Conservation (phyloP, 2,329 filamentous ascomycete genomes). For the Pseudodiploospora longispora region DNA sequence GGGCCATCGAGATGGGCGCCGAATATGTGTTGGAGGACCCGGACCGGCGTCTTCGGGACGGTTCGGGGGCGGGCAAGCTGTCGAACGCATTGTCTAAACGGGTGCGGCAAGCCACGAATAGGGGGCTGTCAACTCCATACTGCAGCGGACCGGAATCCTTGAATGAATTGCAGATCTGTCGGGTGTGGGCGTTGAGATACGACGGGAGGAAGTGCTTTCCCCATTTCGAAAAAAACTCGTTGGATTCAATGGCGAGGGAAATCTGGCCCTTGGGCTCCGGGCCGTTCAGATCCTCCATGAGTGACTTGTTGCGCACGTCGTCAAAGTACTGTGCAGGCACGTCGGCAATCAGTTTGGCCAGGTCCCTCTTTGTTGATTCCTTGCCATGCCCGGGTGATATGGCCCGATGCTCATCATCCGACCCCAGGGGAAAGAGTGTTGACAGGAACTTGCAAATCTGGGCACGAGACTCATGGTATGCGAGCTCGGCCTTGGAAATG, state of each 20-base stretch:
- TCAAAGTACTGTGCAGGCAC: slow-evolving; percentile 26
- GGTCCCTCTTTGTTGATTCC: slow-evolving; percentile 17
- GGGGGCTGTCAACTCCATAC: slow-evolving; percentile 41
- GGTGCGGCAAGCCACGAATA: slow-evolving; percentile 44
- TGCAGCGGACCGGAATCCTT: slow-evolving; percentile 50
- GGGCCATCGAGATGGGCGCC: slow-evolving; percentile 29
- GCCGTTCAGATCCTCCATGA: slow-evolving; percentile 42
- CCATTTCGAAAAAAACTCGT: slow-evolving; percentile 40
- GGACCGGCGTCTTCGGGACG: slow-evolving; percentile 17
- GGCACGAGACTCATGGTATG: slow-evolving; percentile 46
- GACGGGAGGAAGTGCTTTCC: slow-evolving; percentile 51
- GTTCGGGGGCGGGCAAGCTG: slow-evolving; percentile 34
- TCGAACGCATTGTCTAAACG: slow-evolving; percentile 43
- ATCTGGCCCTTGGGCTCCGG: slow-evolving; percentile 40
- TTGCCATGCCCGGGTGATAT: slow-evolving; percentile 6
- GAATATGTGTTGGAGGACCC: neutral
- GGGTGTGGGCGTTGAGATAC: slow-evolving; percentile 45
- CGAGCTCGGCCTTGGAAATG: slow-evolving; percentile 27
- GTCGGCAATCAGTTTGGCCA: slow-evolving; percentile 22
- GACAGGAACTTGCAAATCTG: slow-evolving; percentile 42
- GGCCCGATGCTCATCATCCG: slow-evolving; percentile 9
- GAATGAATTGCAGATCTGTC: slow-evolving; percentile 54
- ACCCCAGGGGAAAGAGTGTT: slow-evolving; percentile 30
- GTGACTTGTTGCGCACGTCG: slow-evolving; percentile 34
- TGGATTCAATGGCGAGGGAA: slow-evolving; percentile 34